These are phyloP conservation scores for Rhinocladiella similis DNA, from an alignment of 2,329 filamentous ascomycete genomes.

Conservation along the genomic window DNA sequence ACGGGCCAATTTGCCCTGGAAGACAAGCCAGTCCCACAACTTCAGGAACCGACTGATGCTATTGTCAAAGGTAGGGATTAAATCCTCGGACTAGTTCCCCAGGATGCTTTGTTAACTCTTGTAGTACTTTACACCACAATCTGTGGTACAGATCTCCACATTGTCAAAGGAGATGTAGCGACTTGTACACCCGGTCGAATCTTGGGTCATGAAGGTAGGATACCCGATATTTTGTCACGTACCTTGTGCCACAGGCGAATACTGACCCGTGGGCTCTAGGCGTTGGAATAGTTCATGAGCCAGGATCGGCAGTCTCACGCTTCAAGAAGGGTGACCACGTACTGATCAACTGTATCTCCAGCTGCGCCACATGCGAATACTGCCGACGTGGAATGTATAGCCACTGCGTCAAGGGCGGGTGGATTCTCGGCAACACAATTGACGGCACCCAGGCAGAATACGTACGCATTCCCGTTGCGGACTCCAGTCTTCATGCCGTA, in stretches of 20 bases:
- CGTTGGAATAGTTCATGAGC: conserved; percentile 49
- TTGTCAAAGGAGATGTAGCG: conserved; percentile 55
- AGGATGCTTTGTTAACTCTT: neutral
- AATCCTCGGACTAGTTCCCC: neutral
- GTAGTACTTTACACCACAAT: conserved; percentile 45
- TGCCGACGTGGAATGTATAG: conserved; percentile 54
- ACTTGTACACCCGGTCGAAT: conserved; percentile 48
- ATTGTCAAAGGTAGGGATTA: conserved; percentile 41
- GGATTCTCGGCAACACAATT: conserved; percentile 55
- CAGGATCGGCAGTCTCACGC: conserved; percentile 45
- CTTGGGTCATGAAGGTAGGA: conserved; percentile 54
- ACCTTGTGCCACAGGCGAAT: neutral
- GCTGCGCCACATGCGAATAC: conserved; percentile 53
- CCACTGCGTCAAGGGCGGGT: conserved; percentile 56
- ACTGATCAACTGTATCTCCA: conserved; percentile 53
- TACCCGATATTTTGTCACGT: neutral
- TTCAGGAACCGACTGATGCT: conserved; percentile 49
- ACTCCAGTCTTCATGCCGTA: conserved; percentile 49
- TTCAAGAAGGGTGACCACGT: conserved; percentile 54
- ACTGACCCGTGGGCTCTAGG: conserved; percentile 1
- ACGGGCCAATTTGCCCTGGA: conserved; percentile 39
- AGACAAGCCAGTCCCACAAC: conserved; percentile 44
- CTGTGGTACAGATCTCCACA: conserved; percentile 59
- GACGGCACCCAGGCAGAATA: conserved; percentile 61
- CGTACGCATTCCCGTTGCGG: conserved; percentile 54